A percentile compares a stretch with the other conserved stretches of the same genome.
These are phyloP conservation scores for Vigna hirtella DNA, from an alignment of 306 rosid genomes.

Conservation along the genomic window DNA sequence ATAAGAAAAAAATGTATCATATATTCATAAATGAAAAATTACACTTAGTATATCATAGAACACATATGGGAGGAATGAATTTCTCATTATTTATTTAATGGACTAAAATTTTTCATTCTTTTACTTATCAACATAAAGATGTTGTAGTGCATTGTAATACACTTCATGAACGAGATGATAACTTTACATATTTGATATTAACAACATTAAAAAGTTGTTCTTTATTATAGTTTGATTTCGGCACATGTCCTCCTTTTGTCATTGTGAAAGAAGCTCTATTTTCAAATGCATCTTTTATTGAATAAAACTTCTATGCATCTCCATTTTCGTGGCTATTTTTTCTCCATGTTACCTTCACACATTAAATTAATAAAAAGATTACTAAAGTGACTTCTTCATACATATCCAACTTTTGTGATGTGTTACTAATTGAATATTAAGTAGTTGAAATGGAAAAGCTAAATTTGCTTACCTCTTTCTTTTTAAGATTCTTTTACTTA, in stretches of 20 bases:
- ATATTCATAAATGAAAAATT: too few species aligned
- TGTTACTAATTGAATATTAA: not conserved
- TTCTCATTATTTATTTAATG: too few species aligned
- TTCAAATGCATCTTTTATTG: conserved; percentile 49
- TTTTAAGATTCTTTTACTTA: too few species aligned
- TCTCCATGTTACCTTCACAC: conserved; percentile 52
- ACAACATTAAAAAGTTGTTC: conserved; percentile 42
- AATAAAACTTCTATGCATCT: conserved; percentile 46
- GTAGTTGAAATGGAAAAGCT: not conserved
- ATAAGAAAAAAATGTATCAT: too few species aligned
- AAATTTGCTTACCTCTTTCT: conserved; percentile 44
- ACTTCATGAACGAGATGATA: conserved; percentile 35
- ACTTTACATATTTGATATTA: conserved; percentile 43
- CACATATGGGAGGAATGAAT: too few species aligned
- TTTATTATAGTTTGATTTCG: conserved; percentile 29
- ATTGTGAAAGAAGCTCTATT: conserved; percentile 45
- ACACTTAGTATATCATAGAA: too few species aligned
- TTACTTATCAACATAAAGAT: conserved; percentile 38
- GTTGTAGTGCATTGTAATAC: conserved; percentile 38
- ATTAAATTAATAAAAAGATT: not conserved
- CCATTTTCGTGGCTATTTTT: conserved; percentile 13
- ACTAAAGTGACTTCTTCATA: not conserved
- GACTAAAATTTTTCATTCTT: not conserved
- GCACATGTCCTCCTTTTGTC: conserved; percentile 35
- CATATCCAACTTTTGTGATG: not conserved